Evolutionary conservation across 305 asterid genomes (phyloP).

Genomic region (Fraxinus platypoda): DNA sequence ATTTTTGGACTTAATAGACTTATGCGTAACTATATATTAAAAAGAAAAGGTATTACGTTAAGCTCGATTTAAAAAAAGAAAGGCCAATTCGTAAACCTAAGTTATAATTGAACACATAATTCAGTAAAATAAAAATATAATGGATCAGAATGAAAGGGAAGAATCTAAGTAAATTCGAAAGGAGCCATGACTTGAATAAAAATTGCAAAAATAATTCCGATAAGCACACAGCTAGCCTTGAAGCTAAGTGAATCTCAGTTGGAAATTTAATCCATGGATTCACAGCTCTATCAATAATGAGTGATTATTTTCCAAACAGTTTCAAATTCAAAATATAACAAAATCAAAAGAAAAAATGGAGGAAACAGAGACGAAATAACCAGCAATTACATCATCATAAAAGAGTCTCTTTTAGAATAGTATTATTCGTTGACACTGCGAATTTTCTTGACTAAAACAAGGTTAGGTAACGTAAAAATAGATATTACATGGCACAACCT

Average conservation of each 20-base stretch:
- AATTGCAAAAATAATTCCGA: background rate
- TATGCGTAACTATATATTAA: background rate
- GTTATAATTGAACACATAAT: background rate
- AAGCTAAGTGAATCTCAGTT: background rate
- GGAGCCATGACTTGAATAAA: conserved; percentile 2
- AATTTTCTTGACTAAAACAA: background rate
- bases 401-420: background rate
- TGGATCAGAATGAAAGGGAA: background rate
- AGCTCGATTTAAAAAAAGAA: background rate
- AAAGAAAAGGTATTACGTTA: background rate
- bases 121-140: background rate
- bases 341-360: background rate
- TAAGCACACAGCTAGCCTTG: background rate
- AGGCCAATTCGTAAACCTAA: background rate
- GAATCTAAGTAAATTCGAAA: background rate
- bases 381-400: background rate
- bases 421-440: background rate
- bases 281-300: background rate
- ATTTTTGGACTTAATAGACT: conserved; percentile 3
- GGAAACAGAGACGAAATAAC: background rate
- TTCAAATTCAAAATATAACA: background rate
- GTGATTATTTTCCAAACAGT: background rate
- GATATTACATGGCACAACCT: background rate
- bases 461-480: background rate
- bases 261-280: background rate